These are phyloP conservation scores for Cyclanthera cordifolia DNA, from an alignment of 306 rosid genomes.

Conservation along the genomic window DNA sequence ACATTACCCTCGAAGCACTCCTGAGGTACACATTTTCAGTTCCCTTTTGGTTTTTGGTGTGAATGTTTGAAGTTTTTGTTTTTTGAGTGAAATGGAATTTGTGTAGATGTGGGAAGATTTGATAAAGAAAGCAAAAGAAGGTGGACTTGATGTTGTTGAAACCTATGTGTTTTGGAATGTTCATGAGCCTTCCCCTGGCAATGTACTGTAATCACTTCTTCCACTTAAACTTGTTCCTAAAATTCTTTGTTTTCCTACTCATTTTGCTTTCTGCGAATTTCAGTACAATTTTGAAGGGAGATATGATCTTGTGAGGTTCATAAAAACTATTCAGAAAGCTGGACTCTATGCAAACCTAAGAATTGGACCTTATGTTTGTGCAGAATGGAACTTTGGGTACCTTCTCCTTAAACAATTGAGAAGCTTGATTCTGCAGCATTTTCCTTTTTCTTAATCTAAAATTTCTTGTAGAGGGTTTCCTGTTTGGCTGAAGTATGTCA, in stretches of 20 bases:
- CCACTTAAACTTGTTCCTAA: neutral
- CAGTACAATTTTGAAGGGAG: conserved; percentile 95
- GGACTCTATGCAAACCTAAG: conserved; percentile 89
- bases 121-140: conserved; percentile 87
- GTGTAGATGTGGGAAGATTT: conserved; percentile 97
- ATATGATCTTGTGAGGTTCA: conserved; percentile 74
- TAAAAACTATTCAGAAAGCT: conserved; percentile 77
- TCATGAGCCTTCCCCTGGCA: conserved; percentile 92
- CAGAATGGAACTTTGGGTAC: conserved; percentile 99
- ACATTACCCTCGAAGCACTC: conserved; percentile 98
- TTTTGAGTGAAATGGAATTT: conserved; percentile 15
- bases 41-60: neutral
- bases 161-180: conserved; percentile 96
- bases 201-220: conserved; percentile 33
- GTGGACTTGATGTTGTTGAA: conserved; percentile 85
- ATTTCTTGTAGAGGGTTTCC: conserved; percentile 77
- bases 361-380: conserved; percentile 99
- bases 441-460: neutral
- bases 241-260: neutral
- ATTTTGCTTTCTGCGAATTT: conserved; percentile 15
- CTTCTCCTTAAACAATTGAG: no score
- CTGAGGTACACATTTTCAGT: conserved; percentile 49
- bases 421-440: neutral
- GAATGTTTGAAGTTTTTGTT: neutral
- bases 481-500: conserved; percentile 96